A percentile compares a stretch with the other conserved stretches of the same genome.
Evolutionary conservation across 2,329 filamentous ascomycete species (phyloP).

Genomic region (Xylaria sp.): DNA sequence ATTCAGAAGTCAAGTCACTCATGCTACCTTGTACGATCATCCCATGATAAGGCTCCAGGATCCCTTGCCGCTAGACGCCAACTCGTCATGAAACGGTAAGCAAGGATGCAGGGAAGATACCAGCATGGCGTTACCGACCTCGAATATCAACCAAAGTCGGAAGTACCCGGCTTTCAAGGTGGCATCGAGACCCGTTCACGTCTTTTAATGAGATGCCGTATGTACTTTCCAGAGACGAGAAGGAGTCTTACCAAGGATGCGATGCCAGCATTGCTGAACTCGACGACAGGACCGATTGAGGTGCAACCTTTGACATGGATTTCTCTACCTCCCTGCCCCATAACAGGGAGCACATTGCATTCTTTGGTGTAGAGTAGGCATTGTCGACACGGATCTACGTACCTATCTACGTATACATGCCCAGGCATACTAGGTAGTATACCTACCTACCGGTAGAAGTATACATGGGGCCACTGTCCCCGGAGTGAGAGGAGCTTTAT

Average conservation of each 20-base stretch:
- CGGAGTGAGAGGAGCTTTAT: neutral
- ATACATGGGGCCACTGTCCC: neutral
- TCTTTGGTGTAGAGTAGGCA: neutral
- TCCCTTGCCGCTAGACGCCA: constrained; percentile 14
- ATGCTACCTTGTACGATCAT: neutral
- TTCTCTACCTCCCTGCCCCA: neutral
- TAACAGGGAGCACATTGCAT: neutral
- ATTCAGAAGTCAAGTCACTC: neutral
- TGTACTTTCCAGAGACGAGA: neutral
- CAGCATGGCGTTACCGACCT: constrained; percentile 1
- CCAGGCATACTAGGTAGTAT: neutral
- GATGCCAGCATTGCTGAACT: neutral
- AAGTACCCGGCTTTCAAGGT: constrained; percentile 14
- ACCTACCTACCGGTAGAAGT: constrained; percentile 8
- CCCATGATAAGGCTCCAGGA: constrained; percentile 3
- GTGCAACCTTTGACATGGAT: neutral
- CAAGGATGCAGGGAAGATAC: constrained; percentile 8
- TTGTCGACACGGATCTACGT: constrained; percentile 10
- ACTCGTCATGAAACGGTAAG: neutral
- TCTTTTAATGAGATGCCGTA: constrained; percentile 6
- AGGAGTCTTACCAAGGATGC: neutral
- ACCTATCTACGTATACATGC: constrained; percentile 8
- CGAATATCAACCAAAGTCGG: neutral
- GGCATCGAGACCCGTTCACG: constrained; percentile 16
- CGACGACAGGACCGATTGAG: neutral